Conservation (phyloP, 1,139 yeast species). For the Kodamaea plutei region DNA sequence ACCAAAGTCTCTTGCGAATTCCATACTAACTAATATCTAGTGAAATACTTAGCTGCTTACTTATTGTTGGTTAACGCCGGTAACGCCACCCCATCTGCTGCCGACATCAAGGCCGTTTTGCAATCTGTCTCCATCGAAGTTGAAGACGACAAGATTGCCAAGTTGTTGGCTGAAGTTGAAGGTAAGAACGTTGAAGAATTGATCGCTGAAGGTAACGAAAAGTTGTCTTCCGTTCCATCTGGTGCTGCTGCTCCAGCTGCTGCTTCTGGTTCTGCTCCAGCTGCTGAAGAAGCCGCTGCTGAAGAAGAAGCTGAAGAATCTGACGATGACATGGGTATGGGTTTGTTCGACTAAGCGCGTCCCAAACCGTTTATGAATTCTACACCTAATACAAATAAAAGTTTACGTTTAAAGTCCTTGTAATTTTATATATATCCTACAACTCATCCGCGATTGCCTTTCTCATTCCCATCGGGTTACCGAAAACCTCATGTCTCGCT, state of each 20-base stretch:
- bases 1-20: too few species aligned
- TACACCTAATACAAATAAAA: slow-evolving; percentile 7
- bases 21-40: slow-evolving; percentile 17
- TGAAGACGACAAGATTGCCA: slow-evolving; percentile 82
- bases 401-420: too few species aligned
- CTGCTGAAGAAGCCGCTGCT: slow-evolving; percentile 64
- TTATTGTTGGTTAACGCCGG: slow-evolving; percentile 67
- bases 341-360: slow-evolving; percentile 45
- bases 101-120: slow-evolving; percentile 83
- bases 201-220: slow-evolving; percentile 92
- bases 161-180: slow-evolving; percentile 85
- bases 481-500: slow-evolving; percentile 70
- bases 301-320: slow-evolving; percentile 65
- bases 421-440: slow-evolving; percentile 20
- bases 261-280: slow-evolving; percentile 64
- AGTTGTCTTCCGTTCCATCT: slow-evolving; percentile 95
- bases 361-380: neutral
- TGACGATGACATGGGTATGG: slow-evolving; percentile 51
- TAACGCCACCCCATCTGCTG: slow-evolving; percentile 80
- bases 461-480: slow-evolving; percentile 70
- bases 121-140: slow-evolving; percentile 95
- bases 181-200: slow-evolving; percentile 92
- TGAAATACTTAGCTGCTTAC: slow-evolving; percentile 71
- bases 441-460: slow-evolving; percentile 56
- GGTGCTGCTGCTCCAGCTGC: slow-evolving; percentile 92